Evolutionary conservation across 129 eudicot genomes (phyloP).

Genomic region (Ambrosia artemisiifolia): DNA sequence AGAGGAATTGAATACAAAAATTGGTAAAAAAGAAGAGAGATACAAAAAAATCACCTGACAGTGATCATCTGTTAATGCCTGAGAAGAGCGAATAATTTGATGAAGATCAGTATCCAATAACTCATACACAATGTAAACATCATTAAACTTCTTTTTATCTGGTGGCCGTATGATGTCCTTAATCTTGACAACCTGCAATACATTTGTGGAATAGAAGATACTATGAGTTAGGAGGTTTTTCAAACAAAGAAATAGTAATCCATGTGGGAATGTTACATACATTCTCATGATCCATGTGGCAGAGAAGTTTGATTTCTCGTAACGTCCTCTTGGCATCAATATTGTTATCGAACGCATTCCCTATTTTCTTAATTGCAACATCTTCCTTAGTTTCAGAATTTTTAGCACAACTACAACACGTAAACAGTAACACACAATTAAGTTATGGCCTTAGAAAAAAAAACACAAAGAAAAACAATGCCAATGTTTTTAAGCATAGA

Average conservation of each 20-base stretch:
- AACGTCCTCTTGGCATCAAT: constrained; percentile 87
- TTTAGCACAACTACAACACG: constrained; percentile 52
- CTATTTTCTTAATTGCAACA: constrained; percentile 83
- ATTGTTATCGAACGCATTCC: constrained; percentile 70
- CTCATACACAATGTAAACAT: constrained; percentile 10
- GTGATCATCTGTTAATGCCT: constrained; percentile 3
- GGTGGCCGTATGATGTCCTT: constrained; percentile 10
- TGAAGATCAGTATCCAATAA: constrained; percentile 8
- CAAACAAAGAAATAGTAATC: not conserved
- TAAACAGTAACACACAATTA: constrained; percentile 8
- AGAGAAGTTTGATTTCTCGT: constrained; percentile 80
- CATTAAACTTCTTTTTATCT: constrained; percentile 7
- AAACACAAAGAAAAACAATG: not conserved
- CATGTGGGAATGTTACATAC: constrained; percentile 34
- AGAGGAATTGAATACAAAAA: not conserved
- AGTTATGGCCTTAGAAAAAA: not conserved
- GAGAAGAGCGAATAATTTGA: constrained; percentile 13
- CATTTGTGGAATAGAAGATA: not conserved
- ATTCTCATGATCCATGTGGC: constrained; percentile 87
- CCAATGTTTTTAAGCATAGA: not conserved
- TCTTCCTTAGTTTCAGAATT: constrained; percentile 75
- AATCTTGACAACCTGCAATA: not conserved
- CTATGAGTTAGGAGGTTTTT: not conserved
- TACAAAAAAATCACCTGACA: not conserved
- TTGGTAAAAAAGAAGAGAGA: not conserved